Evolutionary conservation across 2,329 filamentous ascomycete species (phyloP), one percentile per base, ranked within the genome.

Genomic region (Lachnellula subtilissima): DNA sequence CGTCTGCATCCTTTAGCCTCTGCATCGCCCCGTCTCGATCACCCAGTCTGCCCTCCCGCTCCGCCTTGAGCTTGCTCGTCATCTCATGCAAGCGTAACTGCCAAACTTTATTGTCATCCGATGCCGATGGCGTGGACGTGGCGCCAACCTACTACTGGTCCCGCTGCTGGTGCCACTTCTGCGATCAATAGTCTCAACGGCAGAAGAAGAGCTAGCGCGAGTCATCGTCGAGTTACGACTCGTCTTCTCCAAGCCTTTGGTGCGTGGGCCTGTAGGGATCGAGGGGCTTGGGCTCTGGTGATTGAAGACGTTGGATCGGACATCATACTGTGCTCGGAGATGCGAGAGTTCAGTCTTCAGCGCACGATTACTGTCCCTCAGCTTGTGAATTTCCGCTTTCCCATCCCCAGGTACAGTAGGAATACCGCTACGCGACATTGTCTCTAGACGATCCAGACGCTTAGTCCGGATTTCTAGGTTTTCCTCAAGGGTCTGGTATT

Each of bases 391-490:
- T 65, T 88, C 85, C 1, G 80, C 75, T 49, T 58, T 61, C 2
- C 54, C 56, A 43, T 67, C 64, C 15, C 48, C 51, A 17, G 37
- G 53, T 2, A 52, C 23, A 15, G 60, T 56, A 74, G 82, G 78
- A 15, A 85, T 74, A 15, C 79, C 81, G 62, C 86, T 88, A 58
- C 88, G 82, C 42, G 94, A 84, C 43, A 90, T 81, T 15, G 86
- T 84, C 72, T 99, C 94, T 0, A 99, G 79, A 2, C 89, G 84
- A 62, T 97, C 93, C 32, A 99, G 82, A 64, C 91, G 90, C 75
- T 95, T 94, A 57, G 87, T 81, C 15, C 91, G 86, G 25, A 85
- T 74, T 53, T 94, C 89, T 28, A 97, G 83, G 39, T 85, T 89
- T 64, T 85, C 85, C 71, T 97, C 91, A 1, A 99, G 79, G 0